phyloP scores from a whole-genome alignment of 2,329 filamentous ascomycete genomes.

The Metarhizium sp. region DNA sequence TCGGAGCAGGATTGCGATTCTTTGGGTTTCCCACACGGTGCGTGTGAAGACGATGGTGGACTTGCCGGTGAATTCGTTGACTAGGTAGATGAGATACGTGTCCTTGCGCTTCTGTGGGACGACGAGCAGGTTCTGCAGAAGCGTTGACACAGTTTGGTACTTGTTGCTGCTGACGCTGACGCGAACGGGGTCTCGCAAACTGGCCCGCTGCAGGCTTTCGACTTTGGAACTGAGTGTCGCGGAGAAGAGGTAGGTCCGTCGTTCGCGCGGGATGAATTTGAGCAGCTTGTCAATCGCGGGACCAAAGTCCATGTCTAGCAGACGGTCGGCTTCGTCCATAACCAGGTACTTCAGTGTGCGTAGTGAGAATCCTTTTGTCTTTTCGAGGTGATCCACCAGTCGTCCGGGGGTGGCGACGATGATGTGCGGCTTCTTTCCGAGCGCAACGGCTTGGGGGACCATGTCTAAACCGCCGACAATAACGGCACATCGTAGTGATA shows the following conservation, averaged over 20 bases:
- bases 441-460: conserved; percentile 80
- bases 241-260: conserved; percentile 81
- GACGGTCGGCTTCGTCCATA: conserved; percentile 87
- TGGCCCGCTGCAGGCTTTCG: conserved; percentile 83
- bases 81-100: conserved; percentile 73
- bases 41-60: conserved; percentile 84
- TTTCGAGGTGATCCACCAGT: conserved; percentile 84
- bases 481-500: conserved; percentile 77
- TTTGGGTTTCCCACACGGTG: conserved; percentile 84
- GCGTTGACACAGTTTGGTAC: conserved; percentile 84
- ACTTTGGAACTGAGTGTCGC: conserved; percentile 93
- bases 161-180: conserved; percentile 75
- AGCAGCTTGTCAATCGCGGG: conserved; percentile 88
- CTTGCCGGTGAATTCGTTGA: conserved; percentile 82
- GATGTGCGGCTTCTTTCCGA: conserved; percentile 94
- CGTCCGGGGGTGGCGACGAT: conserved; percentile 87
- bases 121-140: conserved; percentile 81
- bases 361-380: conserved; percentile 91
- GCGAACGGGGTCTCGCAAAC: conserved; percentile 71
- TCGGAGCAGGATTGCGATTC: conserved; percentile 73
- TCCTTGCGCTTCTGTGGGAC: conserved; percentile 84
- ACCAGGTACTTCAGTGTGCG: conserved; percentile 77
- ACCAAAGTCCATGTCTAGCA: conserved; percentile 91
- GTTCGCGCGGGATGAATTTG: conserved; percentile 71
- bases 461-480: conserved; percentile 94